Percentiles rank a stretch among this genome's conserved stretches.
These are phyloP conservation scores for Angophora floribunda DNA, from an alignment of 345 rosid species.

Conservation along the genomic window DNA sequence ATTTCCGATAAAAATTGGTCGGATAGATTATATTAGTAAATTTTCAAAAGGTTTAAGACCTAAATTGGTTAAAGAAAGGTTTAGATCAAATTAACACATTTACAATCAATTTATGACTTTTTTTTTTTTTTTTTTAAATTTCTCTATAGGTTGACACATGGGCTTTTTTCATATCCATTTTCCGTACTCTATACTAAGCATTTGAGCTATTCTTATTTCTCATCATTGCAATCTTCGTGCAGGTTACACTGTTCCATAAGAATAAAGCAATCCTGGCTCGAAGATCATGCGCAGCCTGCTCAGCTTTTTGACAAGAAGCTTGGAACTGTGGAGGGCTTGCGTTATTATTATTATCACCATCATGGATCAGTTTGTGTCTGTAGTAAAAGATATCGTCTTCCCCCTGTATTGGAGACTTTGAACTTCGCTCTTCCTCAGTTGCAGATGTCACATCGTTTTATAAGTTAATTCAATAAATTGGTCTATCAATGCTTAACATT, in stretches of 20 bases:
- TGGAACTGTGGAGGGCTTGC: not conserved
- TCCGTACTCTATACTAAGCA: not conserved
- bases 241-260: slow-evolving; percentile 30
- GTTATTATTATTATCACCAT: not conserved
- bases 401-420: not conserved
- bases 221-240: not conserved
- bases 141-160: rapidly evolving
- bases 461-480: not conserved
- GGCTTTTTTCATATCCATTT: not conserved
- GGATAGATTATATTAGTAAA: not conserved
- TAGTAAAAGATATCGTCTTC: not conserved
- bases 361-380: not conserved
- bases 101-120: rapidly evolving
- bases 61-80: not conserved
- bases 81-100: rapidly evolving
- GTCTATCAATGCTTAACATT: not conserved
- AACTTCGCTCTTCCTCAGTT: not conserved
- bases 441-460: not conserved
- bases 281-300: not conserved
- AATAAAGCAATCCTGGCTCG: not conserved
- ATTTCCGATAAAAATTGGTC: rapidly evolving
- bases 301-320: not conserved
- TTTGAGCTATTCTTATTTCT: not conserved
- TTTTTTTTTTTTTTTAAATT: too few relatives aligned
- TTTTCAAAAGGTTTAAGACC: not conserved